phyloP scores from a whole-genome alignment of 495 filamentous ascomycete species.

The Lasiosphaeria miniovina region DNA sequence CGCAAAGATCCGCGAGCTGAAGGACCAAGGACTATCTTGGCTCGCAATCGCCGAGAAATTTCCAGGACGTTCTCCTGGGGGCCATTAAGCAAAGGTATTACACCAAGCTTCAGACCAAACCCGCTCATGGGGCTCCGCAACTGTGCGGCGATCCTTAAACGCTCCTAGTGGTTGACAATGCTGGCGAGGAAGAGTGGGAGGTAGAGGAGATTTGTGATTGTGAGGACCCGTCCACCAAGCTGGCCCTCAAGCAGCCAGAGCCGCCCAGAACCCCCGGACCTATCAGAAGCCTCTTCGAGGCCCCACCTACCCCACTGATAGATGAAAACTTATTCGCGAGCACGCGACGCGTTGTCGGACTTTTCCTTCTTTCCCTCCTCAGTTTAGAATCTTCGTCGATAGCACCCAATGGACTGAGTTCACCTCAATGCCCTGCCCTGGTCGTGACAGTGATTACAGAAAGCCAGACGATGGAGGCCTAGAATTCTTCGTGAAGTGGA shows the following conservation, averaged over 20 bases:
- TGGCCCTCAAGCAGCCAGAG: no score
- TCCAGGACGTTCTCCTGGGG: conserved; percentile 12
- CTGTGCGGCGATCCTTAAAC: not conserved
- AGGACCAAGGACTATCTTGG: conserved; percentile 13
- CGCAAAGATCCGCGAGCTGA: conserved; percentile 14
- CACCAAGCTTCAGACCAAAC: not conserved
- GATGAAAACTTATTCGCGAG: no score
- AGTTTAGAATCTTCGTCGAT: no score
- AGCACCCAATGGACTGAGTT: no score
- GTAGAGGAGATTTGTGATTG: conserved; percentile 8
- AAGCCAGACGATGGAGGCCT: not conserved
- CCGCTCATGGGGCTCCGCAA: not conserved
- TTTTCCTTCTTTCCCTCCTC: no score
- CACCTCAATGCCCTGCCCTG: no score
- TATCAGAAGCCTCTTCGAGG: no score
- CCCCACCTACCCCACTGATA: no score
- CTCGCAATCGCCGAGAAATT: conserved; percentile 10
- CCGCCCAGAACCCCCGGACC: no score
- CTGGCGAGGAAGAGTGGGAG: conserved; percentile 3
- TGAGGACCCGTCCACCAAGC: no score
- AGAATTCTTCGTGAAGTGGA: conserved; percentile 1
- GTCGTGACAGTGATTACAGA: not conserved
- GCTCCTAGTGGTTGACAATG: not conserved
- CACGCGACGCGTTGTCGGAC: no score
- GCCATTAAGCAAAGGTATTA: conserved; percentile 9